A percentile compares a stretch with the other conserved stretches of the same genome.
Conservation (phyloP, 148 eudicot genomes). For the Agrostemma githago region DNA sequence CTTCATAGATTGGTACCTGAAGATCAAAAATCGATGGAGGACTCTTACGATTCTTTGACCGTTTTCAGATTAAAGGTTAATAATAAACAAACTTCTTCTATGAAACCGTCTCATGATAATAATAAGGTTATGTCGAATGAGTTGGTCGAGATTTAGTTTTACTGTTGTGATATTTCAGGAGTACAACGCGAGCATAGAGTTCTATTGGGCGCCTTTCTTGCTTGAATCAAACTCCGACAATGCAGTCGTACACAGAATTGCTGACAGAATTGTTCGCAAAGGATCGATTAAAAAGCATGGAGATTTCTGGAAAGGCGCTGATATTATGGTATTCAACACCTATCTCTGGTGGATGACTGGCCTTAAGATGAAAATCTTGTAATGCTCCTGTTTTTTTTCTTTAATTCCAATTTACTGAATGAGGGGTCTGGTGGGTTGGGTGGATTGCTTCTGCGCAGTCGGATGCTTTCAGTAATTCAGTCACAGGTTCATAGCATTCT, state of each 20-base stretch:
- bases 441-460: neutral
- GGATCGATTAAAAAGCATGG: conserved; percentile 87
- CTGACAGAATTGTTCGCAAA: conserved; percentile 73
- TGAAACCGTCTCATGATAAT: neutral
- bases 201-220: conserved; percentile 98
- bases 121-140: neutral
- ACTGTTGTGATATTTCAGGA: conserved; percentile 35
- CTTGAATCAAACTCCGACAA: conserved; percentile 86
- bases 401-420: neutral
- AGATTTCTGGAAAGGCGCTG: conserved; percentile 85
- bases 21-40: conserved; percentile 60
- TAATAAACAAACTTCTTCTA: neutral
- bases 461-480: neutral
- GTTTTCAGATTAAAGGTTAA: conserved; percentile 74
- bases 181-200: conserved; percentile 87
- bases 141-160: neutral
- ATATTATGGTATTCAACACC: conserved; percentile 85
- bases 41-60: conserved; percentile 49
- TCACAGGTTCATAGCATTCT: too few species aligned
- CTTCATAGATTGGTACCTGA: conserved; percentile 72
- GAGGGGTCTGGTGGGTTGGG: neutral
- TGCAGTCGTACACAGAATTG: conserved; percentile 57
- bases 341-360: conserved; percentile 99
- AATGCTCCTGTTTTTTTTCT: conserved; percentile 19
- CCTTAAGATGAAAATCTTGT: conserved; percentile 70